Base-by-base conservation (phyloP, 805 yeast genomes). In the Blastobotrys muscicola region DNA sequence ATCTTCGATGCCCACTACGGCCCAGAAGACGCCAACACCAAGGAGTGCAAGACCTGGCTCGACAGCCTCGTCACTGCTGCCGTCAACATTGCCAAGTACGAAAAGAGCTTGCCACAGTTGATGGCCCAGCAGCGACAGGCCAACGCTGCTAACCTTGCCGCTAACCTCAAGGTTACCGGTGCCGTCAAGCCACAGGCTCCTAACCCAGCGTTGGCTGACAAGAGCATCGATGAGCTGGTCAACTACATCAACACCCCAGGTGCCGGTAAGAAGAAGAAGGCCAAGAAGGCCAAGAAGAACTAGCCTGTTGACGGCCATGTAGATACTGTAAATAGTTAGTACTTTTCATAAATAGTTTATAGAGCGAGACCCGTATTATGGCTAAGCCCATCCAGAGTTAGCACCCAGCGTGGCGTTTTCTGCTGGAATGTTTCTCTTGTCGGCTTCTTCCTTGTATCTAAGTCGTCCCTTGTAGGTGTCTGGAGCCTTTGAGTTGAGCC, bases 181-280 rank as follows among this genome's bases (percentile, higher is more conserved):
- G 23, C 16, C 20, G 29, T 16, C 13, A 15, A 29, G 16, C 16
- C 41, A 4, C 15, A 35, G 10, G 36, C 29, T n/a, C 34, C 36
- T 10, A 20, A 29, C 8, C 11, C 16, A 8, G 23, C 73, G 31
- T 68, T 83, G 48, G 80, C 83, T 6, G 64, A 68, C 43, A 73
- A 79, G 61, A 76, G 85, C 13, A 73, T 84, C 42, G 90, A 82
- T 43, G 94, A 82, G 47, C 70, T 85, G 46, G 66, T 85, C 63
- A 69, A 71, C 47, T 85, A 77, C 56, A 81, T 85, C 55, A 82
- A 80, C 59, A 37, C 47, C 4, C 29, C 41, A 14, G 11, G 40
- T 10, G 20, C 38, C 41, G 43, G 38, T 30, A 14, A 51, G 9
- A 63, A 64, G 49, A 52, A 58, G 49, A 68, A 65, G 47, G 50